Conservation (phyloP, 352 stramenopile genomes). For the Globisporangium mamillatum region DNA sequence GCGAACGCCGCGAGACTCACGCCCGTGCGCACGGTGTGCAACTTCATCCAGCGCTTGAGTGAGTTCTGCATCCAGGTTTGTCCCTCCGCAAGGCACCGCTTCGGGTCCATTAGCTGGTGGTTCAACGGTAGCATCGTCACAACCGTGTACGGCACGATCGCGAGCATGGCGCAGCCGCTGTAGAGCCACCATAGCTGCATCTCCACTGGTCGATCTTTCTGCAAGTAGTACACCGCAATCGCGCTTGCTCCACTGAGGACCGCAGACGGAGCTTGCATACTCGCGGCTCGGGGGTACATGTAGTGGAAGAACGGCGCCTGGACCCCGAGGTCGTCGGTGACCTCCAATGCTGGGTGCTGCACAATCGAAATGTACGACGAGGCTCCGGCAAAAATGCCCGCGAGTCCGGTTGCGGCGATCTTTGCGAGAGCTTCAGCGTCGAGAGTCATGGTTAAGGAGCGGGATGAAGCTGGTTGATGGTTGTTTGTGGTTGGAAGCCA, state of each 20-base stretch:
- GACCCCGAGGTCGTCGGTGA: conserved; percentile 8
- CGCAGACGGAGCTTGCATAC: conserved; percentile 19
- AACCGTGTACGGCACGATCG: conserved; percentile 65
- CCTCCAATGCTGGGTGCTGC: conserved; percentile 30
- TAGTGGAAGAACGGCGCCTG: conserved; percentile 27
- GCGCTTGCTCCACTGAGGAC: conserved; percentile 24
- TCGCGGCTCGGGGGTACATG: conserved; percentile 27
- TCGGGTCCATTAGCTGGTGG: conserved; percentile 51
- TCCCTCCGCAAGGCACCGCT: conserved; percentile 31
- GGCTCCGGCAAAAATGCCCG: conserved; percentile 29
- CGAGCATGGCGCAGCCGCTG: conserved; percentile 48
- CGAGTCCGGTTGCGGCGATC: conserved; percentile 18
- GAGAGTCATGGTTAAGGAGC: conserved; percentile 1
- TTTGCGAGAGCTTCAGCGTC: conserved; percentile 12
- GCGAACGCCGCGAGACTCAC: conserved; percentile 54
- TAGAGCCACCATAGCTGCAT: conserved; percentile 14
- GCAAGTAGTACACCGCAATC: conserved; percentile 17
- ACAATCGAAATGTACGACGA: conserved; percentile 32
- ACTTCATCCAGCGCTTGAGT: conserved; percentile 46
- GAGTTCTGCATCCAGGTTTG: conserved; percentile 49
- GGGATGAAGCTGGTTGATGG: background rate
- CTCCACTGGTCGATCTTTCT: conserved; percentile 2
- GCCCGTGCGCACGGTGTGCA: conserved; percentile 54
- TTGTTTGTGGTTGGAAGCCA: background rate
- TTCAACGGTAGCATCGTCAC: conserved; percentile 69